Percentiles rank a stretch among this genome's conserved stretches.
Conservation (phyloP, 495 filamentous ascomycete species). For the Cenococcum geophilum region DNA sequence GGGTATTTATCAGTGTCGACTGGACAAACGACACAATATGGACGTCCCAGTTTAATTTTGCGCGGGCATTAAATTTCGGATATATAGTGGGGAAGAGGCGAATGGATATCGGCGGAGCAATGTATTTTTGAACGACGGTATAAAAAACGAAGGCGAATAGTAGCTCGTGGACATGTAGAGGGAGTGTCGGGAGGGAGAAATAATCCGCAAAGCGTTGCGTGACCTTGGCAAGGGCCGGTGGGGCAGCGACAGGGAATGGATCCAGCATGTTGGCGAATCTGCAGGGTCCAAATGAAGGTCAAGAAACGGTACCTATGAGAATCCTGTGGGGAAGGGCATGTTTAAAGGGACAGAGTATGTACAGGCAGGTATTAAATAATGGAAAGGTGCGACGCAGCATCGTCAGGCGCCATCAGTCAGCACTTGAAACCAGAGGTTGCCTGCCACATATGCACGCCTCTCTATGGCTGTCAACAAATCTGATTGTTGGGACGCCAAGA, state of each 20-base stretch:
- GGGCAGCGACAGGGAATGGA: constrained; percentile 55
- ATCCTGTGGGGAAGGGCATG: neutral
- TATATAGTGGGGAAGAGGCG: constrained; percentile 68
- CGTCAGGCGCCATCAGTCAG: neutral
- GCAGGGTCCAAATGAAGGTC: constrained; percentile 5
- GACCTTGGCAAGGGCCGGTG: constrained; percentile 45
- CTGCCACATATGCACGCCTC: neutral
- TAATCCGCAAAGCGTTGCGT: constrained; percentile 54
- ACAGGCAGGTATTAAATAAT: neutral
- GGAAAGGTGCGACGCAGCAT: neutral
- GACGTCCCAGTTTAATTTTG: constrained; percentile 89
- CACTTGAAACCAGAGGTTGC: neutral
- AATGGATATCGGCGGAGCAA: constrained; percentile 70
- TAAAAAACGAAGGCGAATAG: constrained; percentile 68
- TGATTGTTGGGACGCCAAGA: neutral
- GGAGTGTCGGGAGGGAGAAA: constrained; percentile 61
- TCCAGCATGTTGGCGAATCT: constrained; percentile 54
- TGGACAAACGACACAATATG: constrained; percentile 93
- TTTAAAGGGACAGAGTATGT: neutral
- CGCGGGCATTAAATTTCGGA: constrained; percentile 56
- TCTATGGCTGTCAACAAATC: neutral
- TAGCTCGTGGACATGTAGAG: constrained; percentile 86
- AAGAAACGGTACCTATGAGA: neutral
- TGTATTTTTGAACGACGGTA: constrained; percentile 61
- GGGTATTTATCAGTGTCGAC: constrained; percentile 65